Percentiles rank a stretch among this genome's conserved stretches.
These are phyloP conservation scores for Ophiostoma australiae DNA, from an alignment of 2,329 filamentous ascomycete genomes.

Conservation along the genomic window DNA sequence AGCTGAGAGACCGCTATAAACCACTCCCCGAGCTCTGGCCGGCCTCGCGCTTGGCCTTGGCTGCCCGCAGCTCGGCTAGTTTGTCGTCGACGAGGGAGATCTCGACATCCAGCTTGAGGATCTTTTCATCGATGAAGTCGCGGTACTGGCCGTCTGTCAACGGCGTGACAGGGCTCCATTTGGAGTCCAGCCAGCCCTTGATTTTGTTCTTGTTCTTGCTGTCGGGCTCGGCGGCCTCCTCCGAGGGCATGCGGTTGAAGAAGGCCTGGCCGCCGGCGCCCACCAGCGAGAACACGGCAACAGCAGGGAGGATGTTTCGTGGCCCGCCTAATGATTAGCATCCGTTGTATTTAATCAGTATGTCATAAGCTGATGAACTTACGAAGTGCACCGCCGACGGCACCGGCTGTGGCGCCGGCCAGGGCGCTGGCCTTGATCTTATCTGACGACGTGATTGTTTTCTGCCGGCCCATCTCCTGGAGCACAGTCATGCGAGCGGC, in stretches of 20 bases:
- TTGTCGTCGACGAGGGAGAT: constrained; percentile 75
- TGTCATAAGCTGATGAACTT: constrained; percentile 31
- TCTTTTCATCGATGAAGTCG: constrained; percentile 62
- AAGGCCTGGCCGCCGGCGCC: constrained; percentile 35
- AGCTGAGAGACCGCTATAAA: not conserved
- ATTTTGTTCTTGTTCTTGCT: not conserved
- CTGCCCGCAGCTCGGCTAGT: constrained; percentile 43
- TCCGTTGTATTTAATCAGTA: not conserved
- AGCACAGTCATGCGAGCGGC: constrained; percentile 26
- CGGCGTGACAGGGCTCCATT: constrained; percentile 66
- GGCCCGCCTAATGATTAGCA: constrained; percentile 43
- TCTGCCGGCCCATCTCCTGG: constrained; percentile 41
- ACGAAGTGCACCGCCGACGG: constrained; percentile 55
- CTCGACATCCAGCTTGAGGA: constrained; percentile 67
- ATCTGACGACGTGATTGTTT: constrained; percentile 53
- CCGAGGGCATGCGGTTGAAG: constrained; percentile 26
- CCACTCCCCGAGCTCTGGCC: not conserved
- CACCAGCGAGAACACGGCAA: constrained; percentile 44
- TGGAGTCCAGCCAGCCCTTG: constrained; percentile 49
- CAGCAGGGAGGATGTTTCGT: constrained; percentile 48
- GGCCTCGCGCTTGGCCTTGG: not conserved
- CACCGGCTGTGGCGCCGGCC: constrained; percentile 64
- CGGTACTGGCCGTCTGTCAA: constrained; percentile 70
- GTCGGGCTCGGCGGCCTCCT: not conserved
- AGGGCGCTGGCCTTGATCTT: constrained; percentile 63